phyloP scores from a whole-genome alignment of 2,329 filamentous ascomycete genomes.

The Ascochyta clinopodiicola region DNA sequence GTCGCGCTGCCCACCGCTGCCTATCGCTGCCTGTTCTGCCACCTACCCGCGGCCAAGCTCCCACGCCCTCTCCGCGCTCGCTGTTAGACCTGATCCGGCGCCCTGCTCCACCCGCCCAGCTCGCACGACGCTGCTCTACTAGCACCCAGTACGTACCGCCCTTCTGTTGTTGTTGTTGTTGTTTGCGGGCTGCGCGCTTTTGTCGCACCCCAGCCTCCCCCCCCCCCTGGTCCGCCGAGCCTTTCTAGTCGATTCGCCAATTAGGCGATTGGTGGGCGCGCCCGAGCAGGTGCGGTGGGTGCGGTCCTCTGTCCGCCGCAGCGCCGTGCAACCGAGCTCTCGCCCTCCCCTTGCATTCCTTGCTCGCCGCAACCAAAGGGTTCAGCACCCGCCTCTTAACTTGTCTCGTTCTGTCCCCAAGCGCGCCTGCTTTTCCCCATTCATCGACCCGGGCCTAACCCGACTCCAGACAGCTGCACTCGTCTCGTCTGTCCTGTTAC shows the following conservation, averaged over 20 bases:
- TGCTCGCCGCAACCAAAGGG: slow-evolving; percentile 43
- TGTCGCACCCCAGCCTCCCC: slow-evolving; percentile 19
- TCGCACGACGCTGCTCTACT: slow-evolving; percentile 5
- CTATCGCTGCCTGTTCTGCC: slow-evolving; percentile 25
- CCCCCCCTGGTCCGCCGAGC: slow-evolving; percentile 18
- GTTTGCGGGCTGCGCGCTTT: slow-evolving; percentile 14
- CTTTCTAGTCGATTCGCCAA: slow-evolving; percentile 1
- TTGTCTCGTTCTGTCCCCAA: slow-evolving; percentile 46
- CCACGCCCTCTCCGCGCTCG: slow-evolving; percentile 24
- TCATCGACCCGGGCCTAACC: slow-evolving; percentile 45
- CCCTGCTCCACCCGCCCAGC: slow-evolving; percentile 7
- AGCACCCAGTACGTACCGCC: slow-evolving; percentile 36
- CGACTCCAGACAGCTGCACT: slow-evolving; percentile 31
- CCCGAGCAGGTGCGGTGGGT: slow-evolving; percentile 16
- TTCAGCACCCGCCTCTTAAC: slow-evolving; percentile 36
- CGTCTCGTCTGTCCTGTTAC: slow-evolving; percentile 31
- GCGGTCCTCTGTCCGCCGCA: slow-evolving; percentile 18
- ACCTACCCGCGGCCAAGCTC: slow-evolving; percentile 29
- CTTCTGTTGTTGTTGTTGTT: slow-evolving; percentile 18
- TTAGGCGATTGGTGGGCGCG: slow-evolving; percentile 1
- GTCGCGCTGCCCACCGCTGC: slow-evolving; percentile 28
- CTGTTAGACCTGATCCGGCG: slow-evolving; percentile 11
- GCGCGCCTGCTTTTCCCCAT: slow-evolving; percentile 48
- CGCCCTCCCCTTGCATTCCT: slow-evolving; percentile 47
- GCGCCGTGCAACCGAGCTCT: slow-evolving; percentile 41